Evolutionary conservation across 129 eudicot species (phyloP).

Genomic region (Pseudognaphalium luteoalbum): DNA sequence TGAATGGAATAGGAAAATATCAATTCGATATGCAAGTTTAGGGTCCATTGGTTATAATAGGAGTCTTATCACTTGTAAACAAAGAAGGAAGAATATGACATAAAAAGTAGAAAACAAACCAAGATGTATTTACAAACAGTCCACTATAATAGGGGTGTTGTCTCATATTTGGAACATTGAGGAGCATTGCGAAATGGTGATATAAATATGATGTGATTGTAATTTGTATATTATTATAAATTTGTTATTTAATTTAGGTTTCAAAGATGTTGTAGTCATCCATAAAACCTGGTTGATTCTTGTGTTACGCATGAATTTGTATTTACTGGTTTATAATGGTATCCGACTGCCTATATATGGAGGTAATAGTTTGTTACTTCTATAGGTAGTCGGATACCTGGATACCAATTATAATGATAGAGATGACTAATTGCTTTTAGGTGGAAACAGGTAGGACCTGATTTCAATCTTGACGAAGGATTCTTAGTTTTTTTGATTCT

Average conservation of each 20-base stretch:
- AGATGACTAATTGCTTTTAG: not conserved
- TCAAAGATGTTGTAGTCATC: not conserved
- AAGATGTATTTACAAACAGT: not conserved
- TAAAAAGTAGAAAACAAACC: not conserved
- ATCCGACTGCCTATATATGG: no score
- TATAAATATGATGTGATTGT: not conserved
- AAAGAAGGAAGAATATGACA: no score
- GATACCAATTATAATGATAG: not conserved
- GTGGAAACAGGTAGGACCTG: not conserved
- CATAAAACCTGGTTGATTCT: not conserved
- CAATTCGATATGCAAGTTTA: no score
- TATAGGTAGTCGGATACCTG: not conserved
- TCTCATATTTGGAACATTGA: no score
- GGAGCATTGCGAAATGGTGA: not conserved
- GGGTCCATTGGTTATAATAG: no score
- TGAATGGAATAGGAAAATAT: no score
- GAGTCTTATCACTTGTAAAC: no score
- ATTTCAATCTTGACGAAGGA: not conserved
- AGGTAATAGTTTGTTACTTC: no score
- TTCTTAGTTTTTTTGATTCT: not conserved
- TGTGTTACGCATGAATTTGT: not conserved
- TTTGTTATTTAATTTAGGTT: not conserved
- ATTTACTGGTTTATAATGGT: no score
- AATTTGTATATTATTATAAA: no score
- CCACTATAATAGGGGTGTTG: no score